phyloP scores from a whole-genome alignment of 345 rosid genomes.

The Trapa bicornis region DNA sequence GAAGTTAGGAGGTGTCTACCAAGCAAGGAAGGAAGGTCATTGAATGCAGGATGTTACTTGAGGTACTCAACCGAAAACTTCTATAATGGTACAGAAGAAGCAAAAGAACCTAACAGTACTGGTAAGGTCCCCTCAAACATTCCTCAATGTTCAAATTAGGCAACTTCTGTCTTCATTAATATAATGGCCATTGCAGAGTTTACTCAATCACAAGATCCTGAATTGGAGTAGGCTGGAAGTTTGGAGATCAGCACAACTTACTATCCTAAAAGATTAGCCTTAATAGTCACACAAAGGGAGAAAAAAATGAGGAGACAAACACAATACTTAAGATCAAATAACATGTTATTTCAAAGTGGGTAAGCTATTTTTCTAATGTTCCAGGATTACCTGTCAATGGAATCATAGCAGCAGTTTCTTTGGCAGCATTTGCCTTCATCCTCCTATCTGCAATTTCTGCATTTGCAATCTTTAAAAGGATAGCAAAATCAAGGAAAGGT shows the following conservation, averaged over 20 bases:
- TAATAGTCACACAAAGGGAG: too few species aligned
- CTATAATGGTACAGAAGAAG: neutral
- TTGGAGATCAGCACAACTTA: too few species aligned
- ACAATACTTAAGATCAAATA: too few species aligned
- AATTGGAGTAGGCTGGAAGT: too few species aligned
- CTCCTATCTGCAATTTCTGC: slow-evolving; percentile 2
- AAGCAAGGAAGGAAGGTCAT: slow-evolving; percentile 16
- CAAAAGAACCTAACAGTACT: neutral
- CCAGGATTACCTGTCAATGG: slow-evolving; percentile 1
- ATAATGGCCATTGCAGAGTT: too few species aligned
- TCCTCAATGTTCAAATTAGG: neutral
- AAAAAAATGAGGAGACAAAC: too few species aligned
- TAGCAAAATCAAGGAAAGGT: slow-evolving; percentile 9
- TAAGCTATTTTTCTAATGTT: neutral
- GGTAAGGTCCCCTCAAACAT: neutral
- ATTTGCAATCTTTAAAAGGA: slow-evolving; percentile 7
- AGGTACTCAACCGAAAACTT: slow-evolving; percentile 15
- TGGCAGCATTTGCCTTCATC: slow-evolving; percentile 3
- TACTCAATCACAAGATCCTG: too few species aligned
- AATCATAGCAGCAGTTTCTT: slow-evolving; percentile 6
- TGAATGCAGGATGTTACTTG: slow-evolving; percentile 25
- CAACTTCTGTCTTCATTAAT: too few species aligned
- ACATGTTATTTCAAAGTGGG: neutral
- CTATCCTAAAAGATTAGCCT: too few species aligned
- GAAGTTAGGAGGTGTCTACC: slow-evolving; percentile 12